Evolutionary conservation across 2,329 filamentous ascomycete genomes (phyloP), one percentile per base, ranked within the genome.

Genomic region (Lecanicillium sp.): DNA sequence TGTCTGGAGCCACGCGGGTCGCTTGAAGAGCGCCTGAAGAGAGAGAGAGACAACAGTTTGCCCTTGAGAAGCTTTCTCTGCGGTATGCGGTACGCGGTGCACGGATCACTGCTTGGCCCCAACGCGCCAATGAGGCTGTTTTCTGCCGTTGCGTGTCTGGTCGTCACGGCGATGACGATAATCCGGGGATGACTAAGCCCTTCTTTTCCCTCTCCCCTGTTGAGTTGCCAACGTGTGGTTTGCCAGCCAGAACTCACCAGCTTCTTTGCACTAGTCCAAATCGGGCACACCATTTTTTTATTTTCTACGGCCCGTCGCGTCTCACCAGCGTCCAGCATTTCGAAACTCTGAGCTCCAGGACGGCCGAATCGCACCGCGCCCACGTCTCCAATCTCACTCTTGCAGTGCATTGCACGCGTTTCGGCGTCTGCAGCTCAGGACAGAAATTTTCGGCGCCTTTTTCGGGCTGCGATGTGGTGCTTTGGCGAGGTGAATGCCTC

Each of bases 141-240:
- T 23, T 21, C 5, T 43, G 40, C 39, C 20, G 15, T 24, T 12
- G 5, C 5, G 17, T 37, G 15, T 14, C 39, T 52, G 53, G 63
- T 66, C 61, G 63, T 65, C 63, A 55, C 54, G 59, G 62, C 55
- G 58, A 66, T 64, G 59, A 59, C 57, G 56, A 56, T 57, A 56
- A 57, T 53, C 51, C 46, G 53, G 41, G 51, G 48, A 35, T 39
- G 38, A 33, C 41, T 46, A 30, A 39, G 17, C 10, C 6, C 14
- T 4, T n/a, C n/a, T n/a, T n/a, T n/a, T n/a, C 10, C 29, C 41
- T 21, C 12, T 5, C 7, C 8, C 15, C 21, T 26, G 39, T 10
- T 37, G 29, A 26, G 14, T 5, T 24, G 11, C 11, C 14, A 12
- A 24, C 9, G 21, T 27, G 35, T 29, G 45, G 33, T 11, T n/a